Evolutionary conservation across 2,329 filamentous ascomycete species (phyloP), one percentile per base, ranked within the genome.

Genomic region (Penicillium polonicum): DNA sequence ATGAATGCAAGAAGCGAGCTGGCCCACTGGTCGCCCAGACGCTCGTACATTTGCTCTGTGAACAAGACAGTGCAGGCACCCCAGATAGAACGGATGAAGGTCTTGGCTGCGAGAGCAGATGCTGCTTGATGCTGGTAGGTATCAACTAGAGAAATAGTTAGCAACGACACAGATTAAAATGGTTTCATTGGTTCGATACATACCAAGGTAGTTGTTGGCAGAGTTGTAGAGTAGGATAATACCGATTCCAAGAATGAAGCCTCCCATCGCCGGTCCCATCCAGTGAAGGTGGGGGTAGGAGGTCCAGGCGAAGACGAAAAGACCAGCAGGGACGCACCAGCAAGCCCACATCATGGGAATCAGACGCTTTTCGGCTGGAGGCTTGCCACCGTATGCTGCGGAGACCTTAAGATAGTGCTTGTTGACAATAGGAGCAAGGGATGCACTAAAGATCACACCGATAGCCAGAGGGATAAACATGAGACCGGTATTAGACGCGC

Each of bases 381-480:
- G 90, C 52, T 85, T 83, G 61, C 90, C 89, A 68, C 86, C 82
- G 76, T 89, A 82, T 71, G 87, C 84, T 4, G 74, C 65, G 5
- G 82, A 83, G 35, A 90, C 73, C 38, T 74, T 82, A 57, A 93
- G 75, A 77, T 96, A 96, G 77, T 95, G 88, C 60, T 84, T 88
- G 82, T 96, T 95, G 69, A 96, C 85, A 0, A 88, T 64, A 0
- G 91, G 88, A 0, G 89, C 79, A 73, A 85, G 90, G 13, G 76
- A 68, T 17, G 90, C 88, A 1, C 88, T 89, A 42, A 77, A 59
- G 2, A 93, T 19, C 17, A 94, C 90, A 50, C 91, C 91, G 19
- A 94, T 77, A 8, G 90, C 90, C 45, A 94, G 73, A 2, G 90
- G 90, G 61, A 94, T 92, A 74, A 95, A 95, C 88, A 94, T 93